Base-by-base conservation (phyloP, 805 yeast species). In the Ogataea philodendri region DNA sequence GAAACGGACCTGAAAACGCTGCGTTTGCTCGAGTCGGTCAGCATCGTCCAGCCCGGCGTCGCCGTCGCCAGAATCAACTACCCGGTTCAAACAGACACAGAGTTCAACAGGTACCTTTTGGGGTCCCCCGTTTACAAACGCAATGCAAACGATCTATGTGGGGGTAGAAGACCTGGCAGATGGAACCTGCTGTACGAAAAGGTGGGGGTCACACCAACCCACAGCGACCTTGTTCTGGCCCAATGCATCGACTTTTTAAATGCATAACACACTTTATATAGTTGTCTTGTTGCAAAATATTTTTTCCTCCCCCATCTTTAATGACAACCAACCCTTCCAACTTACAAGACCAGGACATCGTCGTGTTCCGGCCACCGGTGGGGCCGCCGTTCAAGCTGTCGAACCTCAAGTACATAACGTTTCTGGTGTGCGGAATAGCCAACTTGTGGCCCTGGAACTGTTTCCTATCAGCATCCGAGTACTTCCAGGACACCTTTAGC, bases 361-460 rank as follows among this genome's bases (percentile, higher is more conserved):
- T 26, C 3, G 20, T 48, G 3, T 41, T 44, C 15, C 15, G 25
- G 10, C n/a, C 48, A 5, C 56, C 57, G 5, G 13, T 43, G 3
- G 26, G 29, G 7, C 40, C 37, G 10, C 30, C 49, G 1, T 27
- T 59, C 24, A 49, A 32, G 6, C 41, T 62, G 4, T 28, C 48
- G 1, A 39, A 46, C 8, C 32, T 63, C n/a, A 59, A 58, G 29
- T 85, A 84, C 52, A 17, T 70, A 8, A 75, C 90, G 0, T 87
- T 82, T 51, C 61, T 78, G 15, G 48, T 75, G 9, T 70, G 84
- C 6, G 97, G 97, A 0, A 69, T 86, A 9, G 82, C 95, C 1
- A 67, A 83, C 14, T 67, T 90, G 14, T 90, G 97, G 97, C 97
- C 97, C 0, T 90, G 97, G 96, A 93, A 90, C 66, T 79, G 93